phyloP scores from a whole-genome alignment of 1,284 basidiomycete species.

The Golubevia pallescens region DNA sequence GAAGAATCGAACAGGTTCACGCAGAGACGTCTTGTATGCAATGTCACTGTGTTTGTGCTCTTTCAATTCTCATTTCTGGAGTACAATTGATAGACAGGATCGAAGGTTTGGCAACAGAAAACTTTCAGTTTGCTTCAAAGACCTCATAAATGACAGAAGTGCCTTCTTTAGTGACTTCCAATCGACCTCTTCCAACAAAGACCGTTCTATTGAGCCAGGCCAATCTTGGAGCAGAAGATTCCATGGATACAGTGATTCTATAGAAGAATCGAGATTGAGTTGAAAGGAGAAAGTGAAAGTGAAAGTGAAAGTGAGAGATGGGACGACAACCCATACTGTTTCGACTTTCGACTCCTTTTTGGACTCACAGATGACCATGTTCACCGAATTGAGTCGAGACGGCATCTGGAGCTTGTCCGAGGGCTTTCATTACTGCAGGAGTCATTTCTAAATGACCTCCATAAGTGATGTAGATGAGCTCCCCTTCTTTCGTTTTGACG shows the following conservation, averaged over 20 bases:
- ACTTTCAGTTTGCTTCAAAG: constrained; percentile 21
- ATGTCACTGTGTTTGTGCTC: too few relatives aligned
- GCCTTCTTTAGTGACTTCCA: constrained; percentile 12
- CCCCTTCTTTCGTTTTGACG: constrained; percentile 17
- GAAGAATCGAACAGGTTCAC: too few relatives aligned
- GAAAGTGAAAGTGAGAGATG: too few relatives aligned
- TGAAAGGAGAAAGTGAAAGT: too few relatives aligned
- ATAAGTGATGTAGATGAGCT: constrained; percentile 28
- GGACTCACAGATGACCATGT: constrained; percentile 21
- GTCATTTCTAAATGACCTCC: constrained; percentile 22
- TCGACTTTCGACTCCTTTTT: too few relatives aligned
- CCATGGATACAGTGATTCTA: constrained; percentile 22
- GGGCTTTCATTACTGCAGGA: constrained; percentile 19
- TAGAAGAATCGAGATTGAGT: not conserved
- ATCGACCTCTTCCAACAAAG: constrained; percentile 27
- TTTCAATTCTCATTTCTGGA: too few relatives aligned
- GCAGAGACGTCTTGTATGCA: too few relatives aligned
- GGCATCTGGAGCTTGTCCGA: constrained; percentile 16
- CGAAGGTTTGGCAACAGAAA: constrained; percentile 61
- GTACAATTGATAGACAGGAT: too few relatives aligned
- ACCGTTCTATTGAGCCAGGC: constrained; percentile 28
- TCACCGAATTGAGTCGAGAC: constrained; percentile 25
- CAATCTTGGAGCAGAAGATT: constrained; percentile 20
- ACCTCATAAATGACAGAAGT: constrained; percentile 8
- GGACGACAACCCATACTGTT: too few relatives aligned